Evolutionary conservation across 2,329 filamentous ascomycete species (phyloP), one percentile per base, ranked within the genome.

Genomic region (Aschersonia sp.): DNA sequence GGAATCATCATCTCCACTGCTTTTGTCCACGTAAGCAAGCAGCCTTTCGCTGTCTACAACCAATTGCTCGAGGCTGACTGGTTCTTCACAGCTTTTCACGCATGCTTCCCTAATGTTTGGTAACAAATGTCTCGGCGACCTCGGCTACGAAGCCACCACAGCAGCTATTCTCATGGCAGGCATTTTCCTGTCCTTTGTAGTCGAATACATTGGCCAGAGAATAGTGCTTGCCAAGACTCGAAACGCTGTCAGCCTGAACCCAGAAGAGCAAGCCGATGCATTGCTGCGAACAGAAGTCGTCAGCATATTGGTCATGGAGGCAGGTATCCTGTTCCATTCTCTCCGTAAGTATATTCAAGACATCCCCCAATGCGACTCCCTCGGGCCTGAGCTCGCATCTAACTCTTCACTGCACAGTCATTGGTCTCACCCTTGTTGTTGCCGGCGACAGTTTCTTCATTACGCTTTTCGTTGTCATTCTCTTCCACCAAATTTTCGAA

Each of bases 401-500:
- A 14, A n/a, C n/a, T 42, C 11, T 14, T 45, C 29, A 46, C 37
- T 35, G n/a, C 30, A 30, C 30, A 78, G 75, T 83, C 6, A 79
- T 84, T 39, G 77, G 78, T 29, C 61, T 83, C 37, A 81, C 79
- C 0, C 69, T 82, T 2, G 76, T 78, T n/a, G 76, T 80, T 2
- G 68, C 75, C 1, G 73, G 69, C 3, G 75, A 79, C 53, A 67
- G 64, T 39, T 74, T 71, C 54, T 78, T 78, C 62, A 58, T 71
- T 47, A 76, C 72, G 2, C 68, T 79, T n/a, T 76, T 77, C 50
- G 60, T 76, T 42, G 83, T 87, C 47, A 85, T 88, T 49, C 65
- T 87, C 49, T 87, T 87, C 66, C 84, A 87, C 58, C 84, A 87
- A 57, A 78, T 85, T 68, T 86, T 89, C 55, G 83, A 87, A 58